Evolutionary conservation across 176 grass and related monocot species (phyloP).

Genomic region (Bolboschoenus planiculmis): DNA sequence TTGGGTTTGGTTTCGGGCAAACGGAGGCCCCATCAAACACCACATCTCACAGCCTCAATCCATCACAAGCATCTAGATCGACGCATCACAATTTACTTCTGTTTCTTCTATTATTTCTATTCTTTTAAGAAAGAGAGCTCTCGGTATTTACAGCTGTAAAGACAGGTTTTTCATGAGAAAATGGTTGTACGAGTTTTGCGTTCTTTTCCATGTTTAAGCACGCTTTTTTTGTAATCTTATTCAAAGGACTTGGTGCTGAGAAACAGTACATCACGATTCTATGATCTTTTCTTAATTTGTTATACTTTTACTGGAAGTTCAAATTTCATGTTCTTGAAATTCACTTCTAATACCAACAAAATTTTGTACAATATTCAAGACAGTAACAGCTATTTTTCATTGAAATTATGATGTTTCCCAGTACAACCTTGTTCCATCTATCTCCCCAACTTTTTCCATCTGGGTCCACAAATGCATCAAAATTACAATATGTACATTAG

Average conservation of each 20-base stretch:
- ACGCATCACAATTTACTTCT: neutral
- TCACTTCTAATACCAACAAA: neutral
- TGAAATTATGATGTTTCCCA: neutral
- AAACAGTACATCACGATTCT: neutral
- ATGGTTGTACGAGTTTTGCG: neutral
- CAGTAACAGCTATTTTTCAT: neutral
- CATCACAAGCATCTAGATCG: slow-evolving; percentile 18
- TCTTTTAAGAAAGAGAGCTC: neutral
- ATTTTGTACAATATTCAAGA: neutral
- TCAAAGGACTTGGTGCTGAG: neutral
- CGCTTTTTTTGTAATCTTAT: neutral
- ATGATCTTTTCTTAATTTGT: neutral
- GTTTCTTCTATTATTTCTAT: slow-evolving; percentile 16
- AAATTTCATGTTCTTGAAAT: neutral
- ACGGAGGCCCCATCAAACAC: slow-evolving; percentile 18
- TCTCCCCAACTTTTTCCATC: neutral
- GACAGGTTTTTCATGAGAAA: neutral
- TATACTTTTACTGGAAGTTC: neutral
- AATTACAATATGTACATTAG: slow-evolving; percentile 25
- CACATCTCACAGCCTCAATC: slow-evolving; percentile 9
- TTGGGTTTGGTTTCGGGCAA: slow-evolving; percentile 27
- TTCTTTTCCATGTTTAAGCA: neutral
- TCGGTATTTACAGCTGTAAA: neutral
- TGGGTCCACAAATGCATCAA: neutral
- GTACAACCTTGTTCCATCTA: neutral